Percentiles rank a stretch among this genome's conserved stretches.
These are phyloP conservation scores for Ramularia endophylla DNA, from an alignment of 2,329 filamentous ascomycete genomes.

Conservation along the genomic window DNA sequence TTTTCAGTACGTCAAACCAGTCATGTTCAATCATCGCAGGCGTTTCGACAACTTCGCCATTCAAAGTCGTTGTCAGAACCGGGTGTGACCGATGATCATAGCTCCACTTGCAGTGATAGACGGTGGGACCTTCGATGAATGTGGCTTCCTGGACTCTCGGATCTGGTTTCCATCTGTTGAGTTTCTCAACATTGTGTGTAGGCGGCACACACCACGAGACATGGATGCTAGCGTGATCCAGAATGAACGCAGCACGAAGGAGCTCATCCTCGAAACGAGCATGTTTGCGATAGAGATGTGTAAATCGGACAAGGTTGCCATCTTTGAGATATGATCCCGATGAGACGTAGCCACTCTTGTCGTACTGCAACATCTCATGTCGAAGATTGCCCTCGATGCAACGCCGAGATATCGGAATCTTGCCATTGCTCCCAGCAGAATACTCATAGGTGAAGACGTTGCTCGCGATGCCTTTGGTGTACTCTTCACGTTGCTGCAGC, in stretches of 20 bases:
- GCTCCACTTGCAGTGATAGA: too few species aligned
- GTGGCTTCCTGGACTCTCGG: too few species aligned
- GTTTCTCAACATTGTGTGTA: too few species aligned
- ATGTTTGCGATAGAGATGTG: constrained; percentile 50
- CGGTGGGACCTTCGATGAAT: too few species aligned
- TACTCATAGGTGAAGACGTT: constrained; percentile 50
- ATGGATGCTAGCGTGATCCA: constrained; percentile 49
- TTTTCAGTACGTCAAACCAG: too few species aligned
- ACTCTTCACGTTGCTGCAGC: constrained; percentile 42
- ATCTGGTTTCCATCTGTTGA: too few species aligned
- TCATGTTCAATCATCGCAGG: too few species aligned
- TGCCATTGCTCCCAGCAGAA: constrained; percentile 34
- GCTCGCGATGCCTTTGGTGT: constrained; percentile 36
- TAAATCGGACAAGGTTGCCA: constrained; percentile 48
- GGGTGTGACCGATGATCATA: too few species aligned
- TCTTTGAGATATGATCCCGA: constrained; percentile 50
- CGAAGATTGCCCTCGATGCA: constrained; percentile 43
- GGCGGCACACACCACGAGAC: constrained; percentile 46
- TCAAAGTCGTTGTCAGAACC: too few species aligned
- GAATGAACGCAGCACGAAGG: constrained; percentile 49
- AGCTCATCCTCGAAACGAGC: constrained; percentile 50
- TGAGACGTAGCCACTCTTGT: constrained; percentile 48
- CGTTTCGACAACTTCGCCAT: too few species aligned
- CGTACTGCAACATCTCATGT: constrained; percentile 46
- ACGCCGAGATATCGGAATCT: constrained; percentile 34